phyloP scores from a whole-genome alignment of 1,284 basidiomycete species.

The Malassezia globosa region DNA sequence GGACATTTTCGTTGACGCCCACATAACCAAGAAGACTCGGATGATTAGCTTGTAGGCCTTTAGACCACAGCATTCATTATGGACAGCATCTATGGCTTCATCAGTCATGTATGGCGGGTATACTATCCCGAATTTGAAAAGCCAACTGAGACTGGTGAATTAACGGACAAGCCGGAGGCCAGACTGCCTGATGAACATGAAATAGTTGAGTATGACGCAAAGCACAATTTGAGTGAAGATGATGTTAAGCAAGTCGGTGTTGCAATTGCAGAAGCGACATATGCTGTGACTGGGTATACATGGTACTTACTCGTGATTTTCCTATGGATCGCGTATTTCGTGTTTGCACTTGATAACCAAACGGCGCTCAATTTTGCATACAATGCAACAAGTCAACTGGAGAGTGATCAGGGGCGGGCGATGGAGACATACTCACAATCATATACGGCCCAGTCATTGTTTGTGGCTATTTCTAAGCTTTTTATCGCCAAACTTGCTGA shows the following conservation, averaged over 20 bases:
- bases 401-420: background rate
- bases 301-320: slow-evolving; percentile 9
- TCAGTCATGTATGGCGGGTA: slow-evolving; percentile 12
- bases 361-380: background rate
- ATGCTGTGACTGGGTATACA: slow-evolving; percentile 5
- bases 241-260: slow-evolving; percentile 16
- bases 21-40: too few relatives aligned
- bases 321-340: slow-evolving; percentile 6
- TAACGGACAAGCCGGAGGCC: background rate
- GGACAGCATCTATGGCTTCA: background rate
- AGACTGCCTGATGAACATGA: background rate
- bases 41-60: too few relatives aligned
- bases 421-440: background rate
- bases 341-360: slow-evolving; percentile 12
- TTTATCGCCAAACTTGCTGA: slow-evolving; percentile 44
- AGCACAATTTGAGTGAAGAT: slow-evolving; percentile 5
- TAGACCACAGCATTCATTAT: too few relatives aligned
- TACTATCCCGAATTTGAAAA: slow-evolving; percentile 11
- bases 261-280: slow-evolving; percentile 12
- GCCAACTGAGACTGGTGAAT: background rate
- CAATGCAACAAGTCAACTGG: background rate
- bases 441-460: slow-evolving; percentile 28
- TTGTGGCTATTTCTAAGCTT: slow-evolving; percentile 43
- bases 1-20: too few relatives aligned
- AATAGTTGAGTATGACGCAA: background rate